Base-by-base conservation (phyloP, 2,329 filamentous ascomycete genomes). In the Penicillium verrucosum region DNA sequence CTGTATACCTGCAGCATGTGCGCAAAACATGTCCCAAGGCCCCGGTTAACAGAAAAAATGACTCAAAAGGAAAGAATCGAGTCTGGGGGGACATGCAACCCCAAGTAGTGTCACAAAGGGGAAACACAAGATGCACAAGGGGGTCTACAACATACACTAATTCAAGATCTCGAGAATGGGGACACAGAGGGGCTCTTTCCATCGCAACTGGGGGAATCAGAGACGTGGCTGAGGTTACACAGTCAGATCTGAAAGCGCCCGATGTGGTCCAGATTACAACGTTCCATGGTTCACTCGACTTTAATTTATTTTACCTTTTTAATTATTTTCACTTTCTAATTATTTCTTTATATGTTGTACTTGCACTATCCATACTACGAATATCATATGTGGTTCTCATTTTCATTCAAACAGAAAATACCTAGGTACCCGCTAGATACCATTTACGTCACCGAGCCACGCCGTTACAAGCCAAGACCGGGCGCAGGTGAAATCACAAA, bases 391-490 rank as follows among this genome's bases (percentile, higher is more conserved):
- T 42, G 21, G 16, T 10, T 25, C 12, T 25, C 7, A 10, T 25
- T 16, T 16, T 10, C 29, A 41, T 48, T 27, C 23, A n/a, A 40
- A 30, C n/a, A 18, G 14, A 30, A 25, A 29, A 29, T 21, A 2
- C 18, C 18, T 18, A 18, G 18, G 18, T 18, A 40, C 16, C 34
- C 46, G 29, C 14, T 16, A 2, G 21, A 37, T 34, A n/a, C 4
- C 3, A 34, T 42, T 16, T 46, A 54, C 38, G 45, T 51, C 52
- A 43, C 38, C 23, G n/a, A 53, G 25, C 51, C 27, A 49, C 12
- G 23, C 44, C 51, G 36, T 54, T 54, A 41, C 21, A 42, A 54
- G 52, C 52, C 52, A 54, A 54, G 52, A 54, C 50, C 45, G 29
- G 36, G 27, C 37, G 41, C 18, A 47, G 25, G 42, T 51, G 49